Evolutionary conservation across 169 alveolate genomes (phyloP), one percentile per base, ranked within the genome.

Genomic region (Eimeria necatrix): DNA sequence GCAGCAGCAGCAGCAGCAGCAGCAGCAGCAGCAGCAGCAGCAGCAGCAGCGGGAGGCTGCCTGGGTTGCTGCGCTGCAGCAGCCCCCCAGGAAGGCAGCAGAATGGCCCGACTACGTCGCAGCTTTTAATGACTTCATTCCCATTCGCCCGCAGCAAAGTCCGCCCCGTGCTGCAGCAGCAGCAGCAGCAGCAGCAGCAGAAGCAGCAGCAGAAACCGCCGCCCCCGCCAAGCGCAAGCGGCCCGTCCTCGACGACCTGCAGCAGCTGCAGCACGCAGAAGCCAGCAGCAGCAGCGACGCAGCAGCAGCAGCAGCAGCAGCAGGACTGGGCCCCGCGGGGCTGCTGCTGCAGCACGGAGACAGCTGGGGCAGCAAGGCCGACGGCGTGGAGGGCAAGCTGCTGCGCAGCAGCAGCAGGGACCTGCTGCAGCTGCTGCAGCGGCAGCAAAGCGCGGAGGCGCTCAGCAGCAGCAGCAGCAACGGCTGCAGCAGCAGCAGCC

Each of bases 1-100:
- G 56, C 86, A 76, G 86, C 86, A 76, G 86, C 86, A 46, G 64
- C 56, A 46, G 86, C 86, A 46, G 86, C 86, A 76, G 86, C 86
- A 41, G 61, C 86, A 76, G 86, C 86, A 76, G 86, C 86, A 76
- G 81, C 81, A 71, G 53, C 46, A 24, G 81, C 81, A 71, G 81
- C 81, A 71, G 81, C 81, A 71, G 81, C 81, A 71, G 53, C 20
- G 16, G 24, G 86, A 32, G 61, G 41, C 86, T 8, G 24, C 60
- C 6, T 76, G 86, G 86, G 61, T 76, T 4, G 61, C 60, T 76
- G 86, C 86, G 26, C 61, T 76, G 61, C 64, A 32, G 61, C 86
- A 76, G 7, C 86, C 86, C 3, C 86, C 86, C 4, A 32, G 22
- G 86, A 76, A 76, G 22, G 16, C 26, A n/a, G 8, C 86, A 3